Evolutionary conservation across 805 yeast genomes (phyloP).

Genomic region (Nakazawaea populi): DNA sequence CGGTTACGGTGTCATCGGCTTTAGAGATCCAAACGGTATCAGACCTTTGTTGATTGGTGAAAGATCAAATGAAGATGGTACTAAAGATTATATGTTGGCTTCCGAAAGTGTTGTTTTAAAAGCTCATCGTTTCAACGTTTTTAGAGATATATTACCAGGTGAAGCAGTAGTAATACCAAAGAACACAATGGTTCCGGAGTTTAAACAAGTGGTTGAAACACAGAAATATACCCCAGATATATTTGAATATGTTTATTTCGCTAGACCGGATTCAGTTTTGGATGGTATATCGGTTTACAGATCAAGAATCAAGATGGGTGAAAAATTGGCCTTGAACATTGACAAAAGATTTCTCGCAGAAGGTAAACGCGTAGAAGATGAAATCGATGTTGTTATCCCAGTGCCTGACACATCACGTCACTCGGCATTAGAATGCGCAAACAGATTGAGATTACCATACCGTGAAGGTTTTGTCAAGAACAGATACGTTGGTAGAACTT

Average conservation of each 20-base stretch:
- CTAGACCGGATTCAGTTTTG: slow-evolving; percentile 92
- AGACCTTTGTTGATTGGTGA: slow-evolving; percentile 88
- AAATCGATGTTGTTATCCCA: slow-evolving; percentile 92
- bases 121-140: slow-evolving; percentile 79
- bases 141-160: slow-evolving; percentile 86
- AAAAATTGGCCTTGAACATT: slow-evolving; percentile 74
- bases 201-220: slow-evolving; percentile 78
- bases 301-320: slow-evolving; percentile 92
- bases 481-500: slow-evolving; percentile 95
- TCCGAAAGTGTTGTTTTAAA: slow-evolving; percentile 92
- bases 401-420: slow-evolving; percentile 99
- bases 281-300: slow-evolving; percentile 97
- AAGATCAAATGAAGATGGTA: slow-evolving; percentile 62
- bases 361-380: slow-evolving; percentile 38
- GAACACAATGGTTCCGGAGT: slow-evolving; percentile 65
- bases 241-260: slow-evolving; percentile 96
- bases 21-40: slow-evolving; percentile 96
- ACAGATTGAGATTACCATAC: slow-evolving; percentile 71
- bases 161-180: slow-evolving; percentile 94
- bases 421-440: slow-evolving; percentile 89
- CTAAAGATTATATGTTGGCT: slow-evolving; percentile 87
- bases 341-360: slow-evolving; percentile 28
- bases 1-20: slow-evolving; percentile 92
- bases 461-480: slow-evolving; percentile 97
- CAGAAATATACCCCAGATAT: slow-evolving; percentile 87